Evolutionary conservation across 352 stramenopile genomes (phyloP).

Genomic region (Phytophthora cajani): DNA sequence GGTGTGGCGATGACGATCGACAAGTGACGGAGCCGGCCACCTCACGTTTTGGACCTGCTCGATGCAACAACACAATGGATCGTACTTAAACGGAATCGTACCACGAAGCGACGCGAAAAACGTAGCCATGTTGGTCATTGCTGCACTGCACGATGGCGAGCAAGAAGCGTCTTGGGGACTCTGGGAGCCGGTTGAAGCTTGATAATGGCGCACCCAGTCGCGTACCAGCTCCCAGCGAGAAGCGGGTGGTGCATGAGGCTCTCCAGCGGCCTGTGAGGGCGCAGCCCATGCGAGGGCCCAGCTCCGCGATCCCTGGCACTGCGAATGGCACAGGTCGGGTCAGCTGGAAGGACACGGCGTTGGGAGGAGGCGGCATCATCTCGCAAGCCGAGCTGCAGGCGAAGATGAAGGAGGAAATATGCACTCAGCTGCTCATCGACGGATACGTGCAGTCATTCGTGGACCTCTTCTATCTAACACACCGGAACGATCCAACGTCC

Average conservation of each 20-base stretch:
- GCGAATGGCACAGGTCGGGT: slow-evolving; percentile 5
- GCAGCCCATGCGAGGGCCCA: slow-evolving; percentile 67
- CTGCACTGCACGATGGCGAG: slow-evolving; percentile 24
- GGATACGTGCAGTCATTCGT: slow-evolving; percentile 94
- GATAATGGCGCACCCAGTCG: slow-evolving; percentile 9
- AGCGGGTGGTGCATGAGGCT: slow-evolving; percentile 47
- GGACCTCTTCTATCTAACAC: slow-evolving; percentile 95
- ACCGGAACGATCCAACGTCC: slow-evolving; percentile 61
- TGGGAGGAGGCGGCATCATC: slow-evolving; percentile 14
- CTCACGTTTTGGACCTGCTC: slow-evolving; percentile 22
- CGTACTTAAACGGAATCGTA: slow-evolving; percentile 11
- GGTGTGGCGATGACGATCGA: slow-evolving; percentile 14
- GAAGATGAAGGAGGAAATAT: slow-evolving; percentile 82
- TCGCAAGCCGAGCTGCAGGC: slow-evolving; percentile 48
- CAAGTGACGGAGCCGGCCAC: slow-evolving; percentile 17
- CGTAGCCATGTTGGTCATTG: slow-evolving; percentile 24
- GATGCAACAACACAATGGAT: slow-evolving; percentile 9
- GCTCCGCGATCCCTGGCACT: slow-evolving; percentile 5
- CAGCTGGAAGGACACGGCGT: slow-evolving; percentile 19
- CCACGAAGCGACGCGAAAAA: slow-evolving; percentile 33
- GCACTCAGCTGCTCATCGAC: slow-evolving; percentile 85
- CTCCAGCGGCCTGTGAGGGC: slow-evolving; percentile 58
- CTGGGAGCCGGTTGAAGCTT: slow-evolving; percentile 14
- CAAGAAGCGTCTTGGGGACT: slow-evolving; percentile 27
- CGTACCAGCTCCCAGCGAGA: slow-evolving; percentile 14